Evolutionary conservation across 768 basidiomycete genomes (phyloP).

Genomic region (Tylopilus plumbeoviolaceoides): DNA sequence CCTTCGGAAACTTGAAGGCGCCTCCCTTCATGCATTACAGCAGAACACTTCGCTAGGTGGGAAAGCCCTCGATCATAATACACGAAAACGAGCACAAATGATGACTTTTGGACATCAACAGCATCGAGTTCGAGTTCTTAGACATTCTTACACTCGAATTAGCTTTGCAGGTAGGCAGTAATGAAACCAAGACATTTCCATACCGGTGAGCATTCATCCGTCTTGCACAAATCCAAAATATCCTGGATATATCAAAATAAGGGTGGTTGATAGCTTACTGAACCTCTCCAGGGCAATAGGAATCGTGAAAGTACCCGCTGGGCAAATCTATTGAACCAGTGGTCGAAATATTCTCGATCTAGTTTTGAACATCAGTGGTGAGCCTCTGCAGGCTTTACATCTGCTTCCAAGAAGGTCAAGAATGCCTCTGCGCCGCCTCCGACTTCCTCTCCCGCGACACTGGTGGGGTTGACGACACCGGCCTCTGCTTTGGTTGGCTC

Average conservation of each 20-base stretch:
- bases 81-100: background rate
- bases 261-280: background rate
- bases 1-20: background rate
- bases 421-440: conserved; percentile 64
- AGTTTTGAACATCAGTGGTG: conserved; percentile 41
- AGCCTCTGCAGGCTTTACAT: conserved; percentile 61
- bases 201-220: background rate
- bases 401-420: conserved; percentile 78
- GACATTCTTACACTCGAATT: background rate
- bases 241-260: background rate
- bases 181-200: background rate
- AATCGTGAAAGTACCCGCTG: background rate
- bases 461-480: conserved; percentile 31
- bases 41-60: background rate
- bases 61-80: background rate
- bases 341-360: conserved; percentile 6
- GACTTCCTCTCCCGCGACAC: conserved; percentile 19
- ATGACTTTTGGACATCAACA: background rate
- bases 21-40: background rate
- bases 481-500: conserved; percentile 61
- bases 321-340: conserved; percentile 16
- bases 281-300: background rate
- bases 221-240: background rate
- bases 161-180: background rate
- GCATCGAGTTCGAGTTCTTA: too few relatives aligned